Percentiles rank a stretch among this genome's conserved stretches.
These are phyloP conservation scores for Gilbertella persicaria DNA, from an alignment of 371 early-diverging fungal species.

Conservation along the genomic window DNA sequence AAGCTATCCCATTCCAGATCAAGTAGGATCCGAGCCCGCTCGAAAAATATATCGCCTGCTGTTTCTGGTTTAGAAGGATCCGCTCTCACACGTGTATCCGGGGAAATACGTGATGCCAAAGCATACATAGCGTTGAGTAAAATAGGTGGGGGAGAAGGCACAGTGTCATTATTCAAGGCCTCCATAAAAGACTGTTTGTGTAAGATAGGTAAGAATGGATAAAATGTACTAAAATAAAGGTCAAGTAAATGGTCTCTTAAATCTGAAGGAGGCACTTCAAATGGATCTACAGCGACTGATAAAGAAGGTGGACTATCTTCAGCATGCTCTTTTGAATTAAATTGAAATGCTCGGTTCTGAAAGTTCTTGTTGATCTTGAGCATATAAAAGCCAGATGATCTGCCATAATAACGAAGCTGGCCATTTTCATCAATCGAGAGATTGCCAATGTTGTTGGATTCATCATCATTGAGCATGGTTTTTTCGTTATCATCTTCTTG, in stretches of 20 bases:
- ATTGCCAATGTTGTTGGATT: conserved; percentile 15
- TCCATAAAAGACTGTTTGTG: conserved; percentile 69
- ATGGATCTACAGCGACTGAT: conserved; percentile 30
- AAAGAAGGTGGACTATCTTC: conserved; percentile 4
- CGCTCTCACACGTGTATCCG: conserved; percentile 41
- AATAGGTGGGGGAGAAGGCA: conserved; percentile 47
- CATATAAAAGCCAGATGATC: conserved; percentile 53
- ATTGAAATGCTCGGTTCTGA: conserved; percentile 36
- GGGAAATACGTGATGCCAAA: conserved; percentile 44
- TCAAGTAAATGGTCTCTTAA: conserved; percentile 65
- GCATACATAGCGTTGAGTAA: conserved; percentile 54
- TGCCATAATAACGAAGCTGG: conserved; percentile 50
- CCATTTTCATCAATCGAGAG: conserved; percentile 49
- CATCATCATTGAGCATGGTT: neutral
- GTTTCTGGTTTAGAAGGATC: conserved; percentile 38
- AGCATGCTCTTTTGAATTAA: conserved; percentile 25
- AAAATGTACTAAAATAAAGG: conserved; percentile 65
- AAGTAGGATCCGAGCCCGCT: conserved; percentile 42
- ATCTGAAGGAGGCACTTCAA: conserved; percentile 62
- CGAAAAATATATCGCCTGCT: conserved; percentile 50
- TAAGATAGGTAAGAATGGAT: conserved; percentile 68
- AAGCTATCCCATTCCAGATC: conserved; percentile 48
- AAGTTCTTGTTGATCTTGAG: conserved; percentile 39
- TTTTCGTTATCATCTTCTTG: neutral
- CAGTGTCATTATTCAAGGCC: conserved; percentile 22